Evolutionary conservation across 345 rosid genomes (phyloP).

Genomic region (Eucalyptus polyanthemos): DNA sequence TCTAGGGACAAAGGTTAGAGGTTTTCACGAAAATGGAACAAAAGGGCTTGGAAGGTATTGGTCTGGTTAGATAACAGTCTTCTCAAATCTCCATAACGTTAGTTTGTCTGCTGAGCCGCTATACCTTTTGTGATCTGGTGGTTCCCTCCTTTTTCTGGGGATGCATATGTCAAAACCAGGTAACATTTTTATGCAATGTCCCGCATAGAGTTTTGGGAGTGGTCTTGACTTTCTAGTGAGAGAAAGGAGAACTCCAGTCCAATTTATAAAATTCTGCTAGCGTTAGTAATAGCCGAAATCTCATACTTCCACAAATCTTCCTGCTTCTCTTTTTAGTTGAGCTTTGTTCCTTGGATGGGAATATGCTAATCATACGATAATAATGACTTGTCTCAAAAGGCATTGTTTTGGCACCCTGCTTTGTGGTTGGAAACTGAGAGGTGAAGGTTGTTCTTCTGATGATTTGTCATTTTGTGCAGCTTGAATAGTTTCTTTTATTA

Average conservation of each 20-base stretch:
- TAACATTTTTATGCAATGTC: background rate
- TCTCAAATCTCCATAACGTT: background rate
- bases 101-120: background rate
- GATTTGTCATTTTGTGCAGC: background rate
- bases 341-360: background rate
- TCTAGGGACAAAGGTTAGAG: background rate
- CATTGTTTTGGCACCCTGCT: background rate
- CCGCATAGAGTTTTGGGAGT: background rate
- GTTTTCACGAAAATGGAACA: background rate
- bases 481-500: background rate
- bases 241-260: background rate
- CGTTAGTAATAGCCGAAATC: background rate
- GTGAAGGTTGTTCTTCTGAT: background rate
- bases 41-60: background rate
- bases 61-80: background rate
- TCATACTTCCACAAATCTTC: background rate
- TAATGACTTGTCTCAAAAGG: background rate
- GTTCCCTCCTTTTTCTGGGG: background rate
- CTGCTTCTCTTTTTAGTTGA: background rate
- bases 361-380: background rate
- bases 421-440: background rate
- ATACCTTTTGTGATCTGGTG: background rate
- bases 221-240: background rate
- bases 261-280: background rate
- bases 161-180: background rate